Conservation (phyloP, 768 basidiomycete species). For the Xerocomellus chrysenteron region DNA sequence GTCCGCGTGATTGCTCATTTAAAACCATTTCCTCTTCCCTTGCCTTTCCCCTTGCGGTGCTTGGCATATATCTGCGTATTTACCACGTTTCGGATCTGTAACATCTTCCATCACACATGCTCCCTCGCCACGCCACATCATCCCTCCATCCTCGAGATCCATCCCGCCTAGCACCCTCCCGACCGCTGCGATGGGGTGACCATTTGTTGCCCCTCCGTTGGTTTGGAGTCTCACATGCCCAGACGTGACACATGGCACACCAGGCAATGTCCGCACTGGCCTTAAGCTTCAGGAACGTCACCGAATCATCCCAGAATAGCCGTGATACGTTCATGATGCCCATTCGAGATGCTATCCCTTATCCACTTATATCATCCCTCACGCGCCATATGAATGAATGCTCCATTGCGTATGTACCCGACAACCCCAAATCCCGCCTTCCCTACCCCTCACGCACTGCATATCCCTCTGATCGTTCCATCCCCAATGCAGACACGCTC, state of each 20-base stretch:
- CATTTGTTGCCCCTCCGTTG: background rate
- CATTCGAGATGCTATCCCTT: conserved; percentile 7
- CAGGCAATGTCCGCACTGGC: conserved; percentile 10
- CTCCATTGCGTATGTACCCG: background rate
- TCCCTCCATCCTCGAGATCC: background rate
- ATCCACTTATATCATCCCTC: conserved; percentile 10
- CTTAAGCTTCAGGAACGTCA: conserved; percentile 15
- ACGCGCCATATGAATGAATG: background rate
- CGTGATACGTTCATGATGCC: conserved; percentile 9
- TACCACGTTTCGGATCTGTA: conserved; percentile 21
- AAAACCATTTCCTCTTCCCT: conserved; percentile 3
- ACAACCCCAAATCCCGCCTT: background rate
- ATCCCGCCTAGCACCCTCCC: background rate
- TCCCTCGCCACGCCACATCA: conserved; percentile 8
- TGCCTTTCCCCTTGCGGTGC: conserved; percentile 11
- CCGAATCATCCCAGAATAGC: conserved; percentile 18
- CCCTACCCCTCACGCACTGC: background rate
- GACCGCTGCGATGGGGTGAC: background rate
- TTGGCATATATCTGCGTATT: conserved; percentile 3
- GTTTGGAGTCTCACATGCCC: conserved; percentile 8
- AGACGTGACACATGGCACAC: conserved; percentile 13
- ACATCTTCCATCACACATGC: background rate
- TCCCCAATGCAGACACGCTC: background rate
- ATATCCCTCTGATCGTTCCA: background rate
- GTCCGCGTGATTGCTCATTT: conserved; percentile 4